phyloP scores from a whole-genome alignment of 129 eudicot genomes.

The Deinandra increscens region DNA sequence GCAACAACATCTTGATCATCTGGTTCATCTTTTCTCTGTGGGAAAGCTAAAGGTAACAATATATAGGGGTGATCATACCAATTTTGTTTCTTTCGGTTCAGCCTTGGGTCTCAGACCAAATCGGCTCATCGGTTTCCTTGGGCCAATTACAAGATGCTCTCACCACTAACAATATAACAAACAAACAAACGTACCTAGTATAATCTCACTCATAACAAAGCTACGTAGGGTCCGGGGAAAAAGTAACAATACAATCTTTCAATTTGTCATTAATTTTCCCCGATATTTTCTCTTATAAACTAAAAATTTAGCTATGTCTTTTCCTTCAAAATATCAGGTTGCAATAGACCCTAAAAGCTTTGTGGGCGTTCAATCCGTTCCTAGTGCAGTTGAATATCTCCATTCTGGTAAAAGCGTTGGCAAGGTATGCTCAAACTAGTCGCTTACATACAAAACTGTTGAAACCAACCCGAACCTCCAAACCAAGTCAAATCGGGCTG shows the following conservation, averaged over 20 bases:
- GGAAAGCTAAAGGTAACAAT: constrained; percentile 70
- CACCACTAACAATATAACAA: too few species aligned
- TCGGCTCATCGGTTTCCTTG: too few species aligned
- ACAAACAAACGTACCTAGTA: too few species aligned
- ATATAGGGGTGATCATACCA: too few species aligned
- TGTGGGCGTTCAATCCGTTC: constrained; percentile 67
- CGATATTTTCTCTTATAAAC: background rate
- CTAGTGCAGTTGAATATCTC: constrained; percentile 93
- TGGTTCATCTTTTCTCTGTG: constrained; percentile 54
- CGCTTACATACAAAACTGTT: background rate
- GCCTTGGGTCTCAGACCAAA: too few species aligned
- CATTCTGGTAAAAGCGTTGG: constrained; percentile 97
- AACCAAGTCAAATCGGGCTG: too few species aligned
- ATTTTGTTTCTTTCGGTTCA: too few species aligned
- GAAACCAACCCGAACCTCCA: background rate
- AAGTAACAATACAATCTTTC: background rate
- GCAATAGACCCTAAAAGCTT: constrained; percentile 72
- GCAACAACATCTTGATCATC: constrained; percentile 80
- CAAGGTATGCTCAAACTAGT: constrained; percentile 51
- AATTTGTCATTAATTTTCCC: background rate
- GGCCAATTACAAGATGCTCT: too few species aligned
- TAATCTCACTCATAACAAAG: too few species aligned
- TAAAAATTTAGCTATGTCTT: background rate
- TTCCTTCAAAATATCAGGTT: constrained; percentile 38
- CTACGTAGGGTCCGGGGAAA: too few species aligned